A percentile compares a stretch with the other conserved stretches of the same genome.
Conservation (phyloP, 257 asterid genomes). For the Thymus mandschuricus region DNA sequence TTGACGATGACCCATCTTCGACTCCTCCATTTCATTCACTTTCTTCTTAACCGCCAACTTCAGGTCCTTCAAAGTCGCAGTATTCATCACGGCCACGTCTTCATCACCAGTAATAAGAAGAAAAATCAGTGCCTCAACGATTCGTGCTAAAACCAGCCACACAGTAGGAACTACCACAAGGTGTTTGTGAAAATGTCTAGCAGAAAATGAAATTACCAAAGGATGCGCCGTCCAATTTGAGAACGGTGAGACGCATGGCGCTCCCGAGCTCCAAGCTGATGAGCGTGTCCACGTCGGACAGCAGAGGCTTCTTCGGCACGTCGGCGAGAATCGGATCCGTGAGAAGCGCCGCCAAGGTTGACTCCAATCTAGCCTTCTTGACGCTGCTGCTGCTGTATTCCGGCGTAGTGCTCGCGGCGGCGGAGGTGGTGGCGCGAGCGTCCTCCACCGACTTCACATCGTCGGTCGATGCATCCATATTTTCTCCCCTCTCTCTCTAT, state of each 20-base stretch:
- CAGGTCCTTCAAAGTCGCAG: slow-evolving; percentile 77
- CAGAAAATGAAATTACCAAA: slow-evolving; percentile 51
- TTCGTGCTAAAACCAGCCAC: neutral
- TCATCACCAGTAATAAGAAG: slow-evolving; percentile 19
- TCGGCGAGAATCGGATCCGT: slow-evolving; percentile 83
- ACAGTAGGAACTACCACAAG: slow-evolving; percentile 14
- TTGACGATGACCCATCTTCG: slow-evolving; percentile 91
- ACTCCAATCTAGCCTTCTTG: slow-evolving; percentile 68
- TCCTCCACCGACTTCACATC: slow-evolving; percentile 39
- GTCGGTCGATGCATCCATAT: slow-evolving; percentile 46
- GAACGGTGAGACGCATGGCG: slow-evolving; percentile 86
- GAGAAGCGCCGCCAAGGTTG: slow-evolving; percentile 69
- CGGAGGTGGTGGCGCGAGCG: slow-evolving; percentile 22
- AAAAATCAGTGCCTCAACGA: neutral
- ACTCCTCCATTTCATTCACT: slow-evolving; percentile 71
- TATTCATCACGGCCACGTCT: slow-evolving; percentile 81
- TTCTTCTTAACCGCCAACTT: slow-evolving; percentile 68
- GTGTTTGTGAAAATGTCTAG: slow-evolving; percentile 49
- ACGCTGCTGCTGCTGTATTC: slow-evolving; percentile 62
- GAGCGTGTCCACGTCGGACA: slow-evolving; percentile 87
- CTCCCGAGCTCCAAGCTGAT: slow-evolving; percentile 93
- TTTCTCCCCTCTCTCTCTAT: slow-evolving; percentile 2
- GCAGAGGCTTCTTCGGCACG: slow-evolving; percentile 73
- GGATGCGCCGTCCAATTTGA: slow-evolving; percentile 64
- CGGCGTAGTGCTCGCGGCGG: slow-evolving; percentile 37